Evolutionary conservation across 331 rosid genomes (phyloP).

Genomic region (Malus hybrid): DNA sequence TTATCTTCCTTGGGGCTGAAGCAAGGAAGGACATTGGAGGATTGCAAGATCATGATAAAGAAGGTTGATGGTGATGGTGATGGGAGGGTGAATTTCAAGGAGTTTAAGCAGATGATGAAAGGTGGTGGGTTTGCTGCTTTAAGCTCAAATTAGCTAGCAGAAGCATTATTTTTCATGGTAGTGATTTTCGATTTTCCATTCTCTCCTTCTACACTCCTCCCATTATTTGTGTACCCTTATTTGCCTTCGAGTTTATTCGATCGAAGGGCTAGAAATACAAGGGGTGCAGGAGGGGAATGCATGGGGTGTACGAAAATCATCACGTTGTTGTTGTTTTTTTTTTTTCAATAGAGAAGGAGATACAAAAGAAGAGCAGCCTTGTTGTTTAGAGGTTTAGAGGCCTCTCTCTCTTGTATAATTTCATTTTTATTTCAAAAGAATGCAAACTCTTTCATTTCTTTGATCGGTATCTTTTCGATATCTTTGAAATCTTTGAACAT

Average conservation of each 20-base stretch:
- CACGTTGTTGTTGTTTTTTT: too few species aligned
- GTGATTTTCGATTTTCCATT: too few species aligned
- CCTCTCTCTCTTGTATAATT: not conserved
- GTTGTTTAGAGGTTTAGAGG: not conserved
- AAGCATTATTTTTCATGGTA: too few species aligned
- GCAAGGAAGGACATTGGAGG: conserved; percentile 43
- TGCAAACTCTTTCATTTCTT: not conserved
- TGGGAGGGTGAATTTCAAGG: conserved; percentile 54
- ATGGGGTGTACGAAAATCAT: too few species aligned
- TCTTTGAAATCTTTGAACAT: not conserved
- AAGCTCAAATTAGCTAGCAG: not conserved
- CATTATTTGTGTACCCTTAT: too few species aligned
- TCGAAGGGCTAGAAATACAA: too few species aligned
- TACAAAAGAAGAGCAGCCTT: not conserved
- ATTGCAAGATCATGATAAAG: conserved; percentile 58
- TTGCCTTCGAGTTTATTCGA: too few species aligned
- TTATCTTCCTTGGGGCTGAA: conserved; percentile 55
- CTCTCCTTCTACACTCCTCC: too few species aligned
- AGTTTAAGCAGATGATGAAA: conserved; percentile 70
- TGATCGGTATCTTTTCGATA: not conserved
- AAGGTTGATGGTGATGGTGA: conserved; percentile 63
- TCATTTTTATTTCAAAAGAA: not conserved
- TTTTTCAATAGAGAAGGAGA: too few species aligned
- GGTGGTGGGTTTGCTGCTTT: conserved; percentile 47
- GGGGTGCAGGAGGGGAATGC: too few species aligned